These are phyloP conservation scores for Suillus occidentalis DNA, from an alignment of 768 basidiomycete species.

Conservation along the genomic window DNA sequence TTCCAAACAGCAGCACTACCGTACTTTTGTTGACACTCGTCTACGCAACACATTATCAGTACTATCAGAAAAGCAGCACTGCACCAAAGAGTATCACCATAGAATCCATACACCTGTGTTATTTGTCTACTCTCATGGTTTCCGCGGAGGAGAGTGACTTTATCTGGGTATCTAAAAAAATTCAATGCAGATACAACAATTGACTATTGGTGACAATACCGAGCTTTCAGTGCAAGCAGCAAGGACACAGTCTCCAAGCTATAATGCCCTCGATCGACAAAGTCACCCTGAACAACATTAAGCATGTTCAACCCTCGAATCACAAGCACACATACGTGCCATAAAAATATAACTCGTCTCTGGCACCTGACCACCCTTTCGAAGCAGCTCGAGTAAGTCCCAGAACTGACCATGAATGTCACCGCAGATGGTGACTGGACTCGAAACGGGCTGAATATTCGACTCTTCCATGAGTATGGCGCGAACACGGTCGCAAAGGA, in stretches of 20 bases:
- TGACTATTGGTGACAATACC: slow-evolving; percentile 42
- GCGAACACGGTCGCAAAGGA: slow-evolving; percentile 87
- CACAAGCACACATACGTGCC: slow-evolving; percentile 62
- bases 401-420: slow-evolving; percentile 99
- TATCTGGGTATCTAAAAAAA: slow-evolving; percentile 78
- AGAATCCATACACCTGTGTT: slow-evolving; percentile 98
- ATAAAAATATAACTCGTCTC: slow-evolving; percentile 95
- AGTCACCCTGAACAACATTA: slow-evolving; percentile 74
- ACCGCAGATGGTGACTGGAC: slow-evolving; percentile 92
- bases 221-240: slow-evolving; percentile 84
- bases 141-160: slow-evolving; percentile 86
- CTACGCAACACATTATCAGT: slow-evolving; percentile 35
- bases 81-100: slow-evolving; percentile 54
- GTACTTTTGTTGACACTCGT: slow-evolving; percentile 98
- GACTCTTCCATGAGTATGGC: slow-evolving; percentile 92
- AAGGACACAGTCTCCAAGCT: slow-evolving; percentile 93
- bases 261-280: slow-evolving; percentile 96
- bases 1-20: slow-evolving; percentile 96
- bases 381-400: slow-evolving; percentile 88
- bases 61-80: not conserved
- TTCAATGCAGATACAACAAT: slow-evolving; percentile 10
- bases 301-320: slow-evolving; percentile 23
- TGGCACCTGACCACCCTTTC: slow-evolving; percentile 83
- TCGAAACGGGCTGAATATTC: slow-evolving; percentile 95
- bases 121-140: slow-evolving; percentile 98